Conservation (phyloP, 2,329 filamentous ascomycete genomes). For the Madurella fahalii region DNA sequence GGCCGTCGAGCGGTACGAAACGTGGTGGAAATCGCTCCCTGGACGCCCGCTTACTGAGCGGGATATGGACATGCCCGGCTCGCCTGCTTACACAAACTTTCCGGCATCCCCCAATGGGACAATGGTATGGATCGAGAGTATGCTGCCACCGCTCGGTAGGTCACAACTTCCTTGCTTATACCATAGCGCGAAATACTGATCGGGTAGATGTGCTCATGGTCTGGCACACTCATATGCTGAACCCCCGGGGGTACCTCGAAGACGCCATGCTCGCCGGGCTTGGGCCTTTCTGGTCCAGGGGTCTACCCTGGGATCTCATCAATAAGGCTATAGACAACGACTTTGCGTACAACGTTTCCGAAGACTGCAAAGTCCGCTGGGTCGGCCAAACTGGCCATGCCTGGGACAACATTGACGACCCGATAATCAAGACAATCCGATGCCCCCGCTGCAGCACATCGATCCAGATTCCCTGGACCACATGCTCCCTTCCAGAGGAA, state of each 20-base stretch:
- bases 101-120: slow-evolving; percentile 23
- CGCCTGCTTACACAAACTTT: slow-evolving; percentile 34
- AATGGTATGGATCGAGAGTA: slow-evolving; percentile 37
- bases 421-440: slow-evolving; percentile 41
- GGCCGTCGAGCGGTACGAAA: slow-evolving; percentile 63
- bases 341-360: slow-evolving; percentile 53
- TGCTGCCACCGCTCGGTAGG: slow-evolving; percentile 58
- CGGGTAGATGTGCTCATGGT: slow-evolving; percentile 68
- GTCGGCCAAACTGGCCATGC: slow-evolving; percentile 41
- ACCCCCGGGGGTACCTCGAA: slow-evolving; percentile 69
- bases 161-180: background rate
- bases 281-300: slow-evolving; percentile 54
- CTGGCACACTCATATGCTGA: slow-evolving; percentile 75
- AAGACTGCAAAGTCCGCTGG: slow-evolving; percentile 45
- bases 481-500: slow-evolving; percentile 37
- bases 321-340: slow-evolving; percentile 54
- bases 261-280: slow-evolving; percentile 61
- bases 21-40: slow-evolving; percentile 54
- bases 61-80: slow-evolving; percentile 32
- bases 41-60: slow-evolving; percentile 31
- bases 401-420: slow-evolving; percentile 59
- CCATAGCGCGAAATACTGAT: slow-evolving; percentile 22
- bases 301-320: slow-evolving; percentile 63
- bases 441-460: slow-evolving; percentile 52
- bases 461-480: slow-evolving; percentile 57